A percentile compares a stretch with the other conserved stretches of the same genome.
Evolutionary conservation across 345 rosid species (phyloP).

Genomic region (Balakata baccata): DNA sequence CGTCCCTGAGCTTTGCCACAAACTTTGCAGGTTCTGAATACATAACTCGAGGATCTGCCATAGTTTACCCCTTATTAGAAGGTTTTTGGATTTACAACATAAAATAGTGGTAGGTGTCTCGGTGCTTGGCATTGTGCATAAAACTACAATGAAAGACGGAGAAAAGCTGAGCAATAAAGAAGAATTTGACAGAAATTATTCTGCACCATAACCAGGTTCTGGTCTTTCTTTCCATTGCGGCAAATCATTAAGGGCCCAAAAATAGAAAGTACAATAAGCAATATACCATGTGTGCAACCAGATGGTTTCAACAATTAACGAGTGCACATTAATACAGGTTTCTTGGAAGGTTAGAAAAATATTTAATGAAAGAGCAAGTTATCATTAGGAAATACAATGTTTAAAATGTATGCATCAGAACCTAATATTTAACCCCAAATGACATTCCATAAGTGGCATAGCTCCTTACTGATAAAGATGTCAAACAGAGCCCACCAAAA

Average conservation of each 20-base stretch:
- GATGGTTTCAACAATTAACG: not conserved
- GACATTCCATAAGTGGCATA: not conserved
- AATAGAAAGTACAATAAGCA: not conserved
- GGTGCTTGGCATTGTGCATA: not conserved
- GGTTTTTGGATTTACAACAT: not conserved
- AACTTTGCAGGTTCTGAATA: slow-evolving; percentile 91
- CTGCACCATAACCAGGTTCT: too few species aligned
- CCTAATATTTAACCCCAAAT: not conserved
- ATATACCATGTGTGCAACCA: not conserved
- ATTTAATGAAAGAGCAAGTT: not conserved
- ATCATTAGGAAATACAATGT: not conserved
- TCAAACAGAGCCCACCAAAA: not conserved
- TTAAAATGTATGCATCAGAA: not conserved
- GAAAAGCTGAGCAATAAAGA: not conserved
- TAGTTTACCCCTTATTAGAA: not conserved
- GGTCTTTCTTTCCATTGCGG: too few species aligned
- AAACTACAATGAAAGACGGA: not conserved
- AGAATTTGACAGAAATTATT: not conserved
- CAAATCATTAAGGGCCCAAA: not conserved
- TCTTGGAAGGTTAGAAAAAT: not conserved
- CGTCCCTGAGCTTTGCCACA: slow-evolving; percentile 85
- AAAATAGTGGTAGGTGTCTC: not conserved
- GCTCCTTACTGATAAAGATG: not conserved
- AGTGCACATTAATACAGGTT: not conserved
- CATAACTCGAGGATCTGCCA: slow-evolving; percentile 81